phyloP scores from a whole-genome alignment of 176 grass and related monocot genomes.

The Cenchrus americanus region DNA sequence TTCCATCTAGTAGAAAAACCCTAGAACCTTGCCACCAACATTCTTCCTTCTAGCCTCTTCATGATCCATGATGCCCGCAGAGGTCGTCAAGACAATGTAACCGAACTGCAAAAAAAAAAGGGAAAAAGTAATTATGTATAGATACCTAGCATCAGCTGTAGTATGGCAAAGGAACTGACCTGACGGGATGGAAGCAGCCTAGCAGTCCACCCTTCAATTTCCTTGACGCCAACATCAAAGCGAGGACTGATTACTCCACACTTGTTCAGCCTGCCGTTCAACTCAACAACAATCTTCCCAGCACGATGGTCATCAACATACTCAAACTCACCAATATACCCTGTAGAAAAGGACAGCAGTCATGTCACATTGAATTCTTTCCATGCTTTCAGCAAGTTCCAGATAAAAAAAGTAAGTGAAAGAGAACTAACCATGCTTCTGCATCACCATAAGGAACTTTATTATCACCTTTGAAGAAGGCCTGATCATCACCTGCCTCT shows the following conservation, averaged over 20 bases:
- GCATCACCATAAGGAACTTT: conserved; percentile 32
- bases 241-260: conserved; percentile 29
- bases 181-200: conserved; percentile 32
- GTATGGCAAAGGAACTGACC: background rate
- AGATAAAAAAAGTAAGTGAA: background rate
- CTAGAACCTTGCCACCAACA: conserved; percentile 14
- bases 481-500: conserved; percentile 26
- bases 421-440: conserved; percentile 22
- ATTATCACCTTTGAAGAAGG: conserved; percentile 27
- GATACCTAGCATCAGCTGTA: background rate
- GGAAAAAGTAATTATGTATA: background rate
- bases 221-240: conserved; percentile 36
- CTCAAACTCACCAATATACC: conserved; percentile 24
- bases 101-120: conserved; percentile 4
- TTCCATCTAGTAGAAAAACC: conserved; percentile 23
- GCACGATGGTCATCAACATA: conserved; percentile 28
- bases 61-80: conserved; percentile 28
- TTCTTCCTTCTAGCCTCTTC: conserved; percentile 32
- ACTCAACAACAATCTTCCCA: conserved; percentile 28
- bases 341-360: background rate
- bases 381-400: background rate
- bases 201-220: conserved; percentile 56
- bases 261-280: conserved; percentile 28
- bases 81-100: conserved; percentile 32
- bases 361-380: background rate